phyloP scores from a whole-genome alignment of 495 filamentous ascomycete genomes.

The Amphirosellinia nigrospora region DNA sequence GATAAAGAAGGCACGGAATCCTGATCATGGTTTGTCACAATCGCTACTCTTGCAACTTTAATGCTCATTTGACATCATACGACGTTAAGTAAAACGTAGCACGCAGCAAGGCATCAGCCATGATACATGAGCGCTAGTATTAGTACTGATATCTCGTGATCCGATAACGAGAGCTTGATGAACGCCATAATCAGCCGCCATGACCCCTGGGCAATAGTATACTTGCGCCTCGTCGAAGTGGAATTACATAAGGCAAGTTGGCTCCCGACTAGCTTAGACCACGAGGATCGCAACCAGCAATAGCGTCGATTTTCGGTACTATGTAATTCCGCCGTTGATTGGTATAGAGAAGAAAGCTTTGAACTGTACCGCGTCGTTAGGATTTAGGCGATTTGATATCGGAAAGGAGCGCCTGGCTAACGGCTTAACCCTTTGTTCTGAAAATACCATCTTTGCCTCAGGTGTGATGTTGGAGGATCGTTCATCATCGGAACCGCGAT shows the following conservation, averaged over 20 bases:
- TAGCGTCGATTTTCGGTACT: neutral
- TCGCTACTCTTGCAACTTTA: too few relatives aligned
- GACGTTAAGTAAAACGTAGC: too few relatives aligned
- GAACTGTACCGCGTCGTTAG: conserved; percentile 42
- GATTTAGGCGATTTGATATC: conserved; percentile 37
- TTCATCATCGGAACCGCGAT: neutral
- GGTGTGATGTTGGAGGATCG: conserved; percentile 41
- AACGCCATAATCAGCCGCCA: neutral
- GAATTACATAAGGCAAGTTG: neutral
- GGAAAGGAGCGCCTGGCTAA: conserved; percentile 27
- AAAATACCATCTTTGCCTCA: conserved; percentile 43
- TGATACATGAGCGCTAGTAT: too few relatives aligned
- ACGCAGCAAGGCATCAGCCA: too few relatives aligned
- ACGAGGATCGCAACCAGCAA: neutral
- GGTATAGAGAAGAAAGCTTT: conserved; percentile 27
- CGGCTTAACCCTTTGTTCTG: neutral
- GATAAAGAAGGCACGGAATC: too few relatives aligned
- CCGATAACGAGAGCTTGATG: too few relatives aligned
- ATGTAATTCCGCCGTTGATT: neutral
- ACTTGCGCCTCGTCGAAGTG: neutral
- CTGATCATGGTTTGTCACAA: too few relatives aligned
- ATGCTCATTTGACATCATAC: too few relatives aligned
- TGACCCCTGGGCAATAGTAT: neutral
- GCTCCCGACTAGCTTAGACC: neutral
- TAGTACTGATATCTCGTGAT: too few relatives aligned